A percentile compares a stretch with the other conserved stretches of the same genome.
These are phyloP conservation scores for Microthlaspi erraticum DNA, from an alignment of 345 rosid species.

Conservation along the genomic window DNA sequence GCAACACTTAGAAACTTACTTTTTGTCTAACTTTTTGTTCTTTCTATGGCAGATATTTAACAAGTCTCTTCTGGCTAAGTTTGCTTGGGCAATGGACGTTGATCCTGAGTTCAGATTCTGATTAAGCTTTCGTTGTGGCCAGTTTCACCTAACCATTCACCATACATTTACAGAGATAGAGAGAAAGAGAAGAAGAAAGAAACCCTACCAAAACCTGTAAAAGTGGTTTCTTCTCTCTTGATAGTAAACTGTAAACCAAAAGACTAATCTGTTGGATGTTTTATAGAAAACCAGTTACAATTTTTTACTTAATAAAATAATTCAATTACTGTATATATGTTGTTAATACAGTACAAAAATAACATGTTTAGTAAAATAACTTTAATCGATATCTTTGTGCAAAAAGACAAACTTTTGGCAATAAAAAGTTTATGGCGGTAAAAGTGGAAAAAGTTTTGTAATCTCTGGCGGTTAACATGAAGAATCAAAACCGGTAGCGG, in stretches of 20 bases:
- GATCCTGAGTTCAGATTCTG: slow-evolving; percentile 97
- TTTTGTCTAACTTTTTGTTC: background rate
- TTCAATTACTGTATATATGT: background rate
- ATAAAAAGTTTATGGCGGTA: background rate
- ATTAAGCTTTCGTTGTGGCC: slow-evolving; percentile 29
- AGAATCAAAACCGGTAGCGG: slow-evolving; percentile 18
- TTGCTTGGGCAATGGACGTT: slow-evolving; percentile 97
- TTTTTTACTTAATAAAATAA: slow-evolving; percentile 17
- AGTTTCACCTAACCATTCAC: slow-evolving; percentile 46
- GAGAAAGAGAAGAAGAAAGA: slow-evolving; percentile 29
- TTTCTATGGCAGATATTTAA: slow-evolving; percentile 38
- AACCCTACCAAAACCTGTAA: slow-evolving; percentile 15
- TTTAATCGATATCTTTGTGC: background rate
- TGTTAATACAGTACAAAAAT: background rate
- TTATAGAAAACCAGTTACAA: slow-evolving; percentile 9
- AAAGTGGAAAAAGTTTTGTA: background rate
- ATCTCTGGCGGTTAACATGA: slow-evolving; percentile 3
- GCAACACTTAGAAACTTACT: slow-evolving; percentile 16
- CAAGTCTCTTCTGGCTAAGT: slow-evolving; percentile 70
- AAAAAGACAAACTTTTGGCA: background rate
- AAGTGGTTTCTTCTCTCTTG: slow-evolving; percentile 32
- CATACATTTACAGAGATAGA: slow-evolving; percentile 35
- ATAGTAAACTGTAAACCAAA: slow-evolving; percentile 10
- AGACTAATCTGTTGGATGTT: slow-evolving; percentile 19
- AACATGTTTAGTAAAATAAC: background rate